phyloP scores from a whole-genome alignment of 768 basidiomycete species.

The Antrodiella citrinella region DNA sequence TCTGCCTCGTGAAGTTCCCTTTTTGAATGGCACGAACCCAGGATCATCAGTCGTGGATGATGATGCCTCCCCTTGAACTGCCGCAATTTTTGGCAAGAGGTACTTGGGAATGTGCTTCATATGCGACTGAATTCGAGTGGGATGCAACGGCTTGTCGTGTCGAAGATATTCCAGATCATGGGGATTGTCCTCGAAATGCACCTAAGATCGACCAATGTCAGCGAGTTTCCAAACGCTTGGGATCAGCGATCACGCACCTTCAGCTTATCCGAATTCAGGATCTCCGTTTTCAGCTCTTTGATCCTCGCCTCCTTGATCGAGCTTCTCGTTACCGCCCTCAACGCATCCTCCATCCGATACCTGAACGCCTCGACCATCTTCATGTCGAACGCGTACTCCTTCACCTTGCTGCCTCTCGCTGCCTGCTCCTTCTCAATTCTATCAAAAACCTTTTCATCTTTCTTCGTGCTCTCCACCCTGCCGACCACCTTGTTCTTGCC shows the following conservation, averaged over 20 bases:
- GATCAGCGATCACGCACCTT: conserved; percentile 51
- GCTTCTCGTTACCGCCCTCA: conserved; percentile 80
- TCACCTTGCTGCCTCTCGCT: conserved; percentile 46
- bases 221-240: neutral
- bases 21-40: conserved; percentile 72
- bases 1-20: conserved; percentile 36
- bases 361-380: conserved; percentile 95
- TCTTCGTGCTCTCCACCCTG: conserved; percentile 55
- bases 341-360: conserved; percentile 96
- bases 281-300: conserved; percentile 89
- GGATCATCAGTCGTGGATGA: conserved; percentile 23
- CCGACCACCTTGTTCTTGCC: conserved; percentile 72
- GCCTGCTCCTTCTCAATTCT: conserved; percentile 74
- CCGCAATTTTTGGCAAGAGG: conserved; percentile 73
- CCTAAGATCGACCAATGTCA: conserved; percentile 39
- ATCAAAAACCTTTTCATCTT: conserved; percentile 70
- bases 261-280: conserved; percentile 92
- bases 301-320: conserved; percentile 86
- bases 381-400: conserved; percentile 93
- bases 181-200: conserved; percentile 97
- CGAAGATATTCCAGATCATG: conserved; percentile 85
- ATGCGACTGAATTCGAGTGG: conserved; percentile 82
- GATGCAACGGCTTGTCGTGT: conserved; percentile 92
- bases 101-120: conserved; percentile 97
- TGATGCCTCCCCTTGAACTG: conserved; percentile 37